phyloP scores from a whole-genome alignment of 1,284 basidiomycete species.

The Anthracocystis setariae region DNA sequence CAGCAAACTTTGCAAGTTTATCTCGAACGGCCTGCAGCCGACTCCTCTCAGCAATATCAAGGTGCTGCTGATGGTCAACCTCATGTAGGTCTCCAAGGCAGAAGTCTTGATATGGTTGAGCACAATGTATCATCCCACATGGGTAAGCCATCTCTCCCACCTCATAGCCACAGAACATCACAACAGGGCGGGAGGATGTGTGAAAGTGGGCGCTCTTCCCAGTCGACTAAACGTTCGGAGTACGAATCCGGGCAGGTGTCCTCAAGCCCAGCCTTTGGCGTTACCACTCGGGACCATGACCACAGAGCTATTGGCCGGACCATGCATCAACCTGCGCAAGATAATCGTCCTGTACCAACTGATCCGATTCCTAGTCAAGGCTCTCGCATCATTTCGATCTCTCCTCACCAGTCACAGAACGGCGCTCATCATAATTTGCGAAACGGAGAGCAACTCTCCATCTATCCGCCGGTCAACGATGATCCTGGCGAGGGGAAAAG shows the following conservation, averaged over 20 bases:
- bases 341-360: constrained; percentile 2
- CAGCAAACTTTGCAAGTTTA: too few species aligned
- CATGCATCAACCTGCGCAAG: background rate
- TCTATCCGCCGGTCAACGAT: background rate
- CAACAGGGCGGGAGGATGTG: background rate
- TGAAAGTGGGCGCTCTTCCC: background rate
- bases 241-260: background rate
- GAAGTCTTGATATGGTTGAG: background rate
- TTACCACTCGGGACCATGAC: background rate
- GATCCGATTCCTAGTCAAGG: constrained; percentile 15
- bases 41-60: too few species aligned
- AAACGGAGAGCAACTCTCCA: background rate
- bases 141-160: background rate
- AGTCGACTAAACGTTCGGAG: background rate
- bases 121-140: background rate
- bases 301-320: too few species aligned
- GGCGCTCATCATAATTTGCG: background rate
- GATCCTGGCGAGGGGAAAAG: too few species aligned
- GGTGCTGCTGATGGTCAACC: too few species aligned
- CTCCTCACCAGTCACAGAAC: background rate
- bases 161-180: background rate
- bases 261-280: background rate
- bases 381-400: background rate
- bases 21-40: too few species aligned
- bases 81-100: background rate